Evolutionary conservation across 345 rosid species (phyloP).

Genomic region (Mercurialis annua): DNA sequence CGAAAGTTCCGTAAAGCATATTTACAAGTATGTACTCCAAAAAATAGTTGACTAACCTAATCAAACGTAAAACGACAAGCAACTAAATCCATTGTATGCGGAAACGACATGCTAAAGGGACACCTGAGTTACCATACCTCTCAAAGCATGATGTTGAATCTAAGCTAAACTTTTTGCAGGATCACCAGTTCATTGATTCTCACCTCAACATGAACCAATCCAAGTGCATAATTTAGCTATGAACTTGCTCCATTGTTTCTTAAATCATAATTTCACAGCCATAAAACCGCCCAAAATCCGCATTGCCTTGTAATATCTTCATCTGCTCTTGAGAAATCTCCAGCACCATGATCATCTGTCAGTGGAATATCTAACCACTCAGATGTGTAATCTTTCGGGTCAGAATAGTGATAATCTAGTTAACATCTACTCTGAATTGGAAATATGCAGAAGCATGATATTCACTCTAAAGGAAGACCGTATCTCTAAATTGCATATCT

Average conservation of each 20-base stretch:
- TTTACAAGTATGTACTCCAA: constrained; percentile 41
- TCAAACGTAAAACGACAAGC: constrained; percentile 2
- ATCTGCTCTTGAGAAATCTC: not conserved
- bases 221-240: not conserved
- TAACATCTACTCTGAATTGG: not conserved
- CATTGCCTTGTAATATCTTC: not conserved
- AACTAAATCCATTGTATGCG: not conserved
- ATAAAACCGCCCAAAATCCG: not conserved
- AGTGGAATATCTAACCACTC: not conserved
- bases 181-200: not conserved
- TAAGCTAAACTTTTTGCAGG: constrained; percentile 1
- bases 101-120: constrained; percentile 6
- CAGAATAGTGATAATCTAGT: not conserved
- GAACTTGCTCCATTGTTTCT: not conserved
- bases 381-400: not conserved
- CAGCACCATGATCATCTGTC: constrained; percentile 2
- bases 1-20: constrained; percentile 1
- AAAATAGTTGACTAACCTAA: constrained; percentile 1
- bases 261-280: not conserved
- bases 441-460: not conserved
- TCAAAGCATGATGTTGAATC: not conserved
- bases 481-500: not conserved
- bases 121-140: constrained; percentile 5
- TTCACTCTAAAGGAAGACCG: not conserved
- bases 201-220: not conserved